These are phyloP conservation scores for Castanea crenata DNA, from an alignment of 306 rosid genomes.

Conservation along the genomic window DNA sequence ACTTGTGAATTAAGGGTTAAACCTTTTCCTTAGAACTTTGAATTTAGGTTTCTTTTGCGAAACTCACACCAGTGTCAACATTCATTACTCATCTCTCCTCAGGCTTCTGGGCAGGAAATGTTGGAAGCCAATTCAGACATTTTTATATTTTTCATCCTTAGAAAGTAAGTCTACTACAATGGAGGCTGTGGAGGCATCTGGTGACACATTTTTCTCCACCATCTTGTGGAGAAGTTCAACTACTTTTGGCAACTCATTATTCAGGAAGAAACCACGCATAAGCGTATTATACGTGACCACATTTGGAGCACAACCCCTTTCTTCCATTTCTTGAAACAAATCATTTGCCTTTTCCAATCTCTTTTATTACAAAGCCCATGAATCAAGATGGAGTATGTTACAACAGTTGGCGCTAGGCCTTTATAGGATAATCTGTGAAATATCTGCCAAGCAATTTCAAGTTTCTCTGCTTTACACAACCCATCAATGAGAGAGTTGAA, in stretches of 20 bases:
- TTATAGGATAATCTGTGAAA: constrained; percentile 20
- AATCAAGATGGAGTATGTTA: constrained; percentile 42
- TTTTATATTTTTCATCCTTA: constrained; percentile 30
- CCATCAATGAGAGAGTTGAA: constrained; percentile 30
- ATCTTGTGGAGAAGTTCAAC: constrained; percentile 48
- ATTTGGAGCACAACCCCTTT: constrained; percentile 40
- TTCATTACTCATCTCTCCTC: background rate
- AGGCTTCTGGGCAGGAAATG: constrained; percentile 20
- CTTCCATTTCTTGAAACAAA: constrained; percentile 40
- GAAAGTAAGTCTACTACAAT: constrained; percentile 33
- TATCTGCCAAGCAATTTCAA: constrained; percentile 36
- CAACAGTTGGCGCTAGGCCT: constrained; percentile 25
- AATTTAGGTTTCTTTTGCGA: background rate
- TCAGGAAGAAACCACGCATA: constrained; percentile 39
- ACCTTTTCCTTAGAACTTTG: background rate
- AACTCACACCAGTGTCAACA: background rate
- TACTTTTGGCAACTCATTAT: constrained; percentile 28
- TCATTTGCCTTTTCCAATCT: constrained; percentile 39
- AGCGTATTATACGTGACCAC: constrained; percentile 30
- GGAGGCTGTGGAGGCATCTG: constrained; percentile 31
- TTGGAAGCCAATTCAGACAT: constrained; percentile 43
- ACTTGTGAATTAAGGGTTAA: constrained; percentile 3
- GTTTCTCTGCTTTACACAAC: constrained; percentile 29
- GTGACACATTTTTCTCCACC: constrained; percentile 31
- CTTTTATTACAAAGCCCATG: constrained; percentile 39